A percentile compares a stretch with the other conserved stretches of the same genome.
phyloP scores from a whole-genome alignment of 2,329 filamentous ascomycete species.

The Cadophora sp. region DNA sequence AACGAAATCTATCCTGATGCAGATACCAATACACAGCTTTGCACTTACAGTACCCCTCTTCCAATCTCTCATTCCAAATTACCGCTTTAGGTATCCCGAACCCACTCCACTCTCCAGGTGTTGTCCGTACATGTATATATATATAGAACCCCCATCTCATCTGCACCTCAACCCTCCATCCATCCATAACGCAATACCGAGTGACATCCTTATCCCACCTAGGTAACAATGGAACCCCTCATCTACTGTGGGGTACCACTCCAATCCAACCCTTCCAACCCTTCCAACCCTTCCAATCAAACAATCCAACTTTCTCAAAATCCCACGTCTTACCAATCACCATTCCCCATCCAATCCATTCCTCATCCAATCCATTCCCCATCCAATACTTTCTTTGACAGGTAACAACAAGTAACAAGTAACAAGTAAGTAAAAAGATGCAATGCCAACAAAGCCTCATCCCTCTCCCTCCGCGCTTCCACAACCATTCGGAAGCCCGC shows the following conservation, averaged over 20 bases:
- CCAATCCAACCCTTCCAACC: no score
- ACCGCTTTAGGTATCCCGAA: slow-evolving; percentile 4
- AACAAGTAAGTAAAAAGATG: no score
- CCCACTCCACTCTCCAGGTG: neutral
- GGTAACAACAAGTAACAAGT: neutral
- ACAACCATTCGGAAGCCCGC: slow-evolving; percentile 7
- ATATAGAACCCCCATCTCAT: neutral
- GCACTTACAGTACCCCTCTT: no score
- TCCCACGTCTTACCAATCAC: no score
- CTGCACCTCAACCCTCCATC: neutral
- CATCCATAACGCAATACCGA: neutral
- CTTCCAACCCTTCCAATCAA: no score
- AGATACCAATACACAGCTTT: no score
- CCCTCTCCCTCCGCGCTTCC: neutral
- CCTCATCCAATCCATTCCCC: neutral
- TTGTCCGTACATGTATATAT: neutral
- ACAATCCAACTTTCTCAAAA: no score
- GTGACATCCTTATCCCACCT: neutral
- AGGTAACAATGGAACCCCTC: no score
- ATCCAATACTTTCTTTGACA: no score
- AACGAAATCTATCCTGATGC: no score
- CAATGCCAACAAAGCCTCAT: neutral
- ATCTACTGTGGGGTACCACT: no score
- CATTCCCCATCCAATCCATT: neutral
- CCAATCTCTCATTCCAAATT: no score